These are phyloP conservation scores for Plasmodium billcollinsi DNA, from an alignment of 169 alveolate genomes.

Conservation along the genomic window DNA sequence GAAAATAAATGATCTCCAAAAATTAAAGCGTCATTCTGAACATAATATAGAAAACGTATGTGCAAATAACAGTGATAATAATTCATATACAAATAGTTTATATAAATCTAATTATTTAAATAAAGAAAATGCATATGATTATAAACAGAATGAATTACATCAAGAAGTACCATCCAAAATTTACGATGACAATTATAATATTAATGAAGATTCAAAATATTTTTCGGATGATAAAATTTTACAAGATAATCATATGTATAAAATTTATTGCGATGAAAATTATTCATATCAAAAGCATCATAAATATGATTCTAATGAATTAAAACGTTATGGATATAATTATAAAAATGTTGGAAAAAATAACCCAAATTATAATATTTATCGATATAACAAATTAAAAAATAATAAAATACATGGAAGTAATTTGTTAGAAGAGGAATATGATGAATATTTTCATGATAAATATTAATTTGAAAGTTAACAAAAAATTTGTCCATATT, in stretches of 20 bases:
- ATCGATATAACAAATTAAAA: neutral
- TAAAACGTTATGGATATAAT: neutral
- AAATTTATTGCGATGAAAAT: neutral
- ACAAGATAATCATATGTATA: conserved; percentile 5
- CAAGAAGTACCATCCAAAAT: no score
- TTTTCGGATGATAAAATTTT: conserved; percentile 4
- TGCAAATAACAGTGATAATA: neutral
- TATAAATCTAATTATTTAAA: neutral
- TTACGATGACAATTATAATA: neutral
- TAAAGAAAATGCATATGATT: neutral
- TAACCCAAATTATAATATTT: neutral
- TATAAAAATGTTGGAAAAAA: neutral
- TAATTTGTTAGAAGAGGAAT: conserved; percentile 40
- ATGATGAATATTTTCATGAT: conserved; percentile 44
- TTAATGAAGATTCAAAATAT: neutral
- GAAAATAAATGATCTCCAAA: no score
- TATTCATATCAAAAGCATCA: neutral
- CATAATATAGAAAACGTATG: no score
- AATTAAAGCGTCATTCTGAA: no score
- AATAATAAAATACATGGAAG: neutral
- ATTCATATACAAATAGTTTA: neutral
- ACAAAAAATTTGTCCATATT: neutral
- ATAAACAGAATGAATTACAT: no score
- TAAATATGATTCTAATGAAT: neutral
- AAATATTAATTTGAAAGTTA: neutral